Conservation (phyloP, 305 asterid genomes). For the Plantago lanceolata region DNA sequence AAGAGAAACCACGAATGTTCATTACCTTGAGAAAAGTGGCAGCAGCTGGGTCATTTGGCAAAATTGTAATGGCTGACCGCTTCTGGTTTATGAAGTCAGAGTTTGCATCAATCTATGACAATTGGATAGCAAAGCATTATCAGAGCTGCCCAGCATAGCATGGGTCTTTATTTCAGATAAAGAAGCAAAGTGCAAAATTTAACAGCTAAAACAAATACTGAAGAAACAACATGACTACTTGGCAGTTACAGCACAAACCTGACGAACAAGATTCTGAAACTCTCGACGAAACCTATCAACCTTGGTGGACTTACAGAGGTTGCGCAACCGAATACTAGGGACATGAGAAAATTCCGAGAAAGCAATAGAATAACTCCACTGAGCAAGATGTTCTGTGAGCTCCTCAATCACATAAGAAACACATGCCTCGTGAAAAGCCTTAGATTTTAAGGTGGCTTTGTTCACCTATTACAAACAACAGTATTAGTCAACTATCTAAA, state of each 20-base stretch:
- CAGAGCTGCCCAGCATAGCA: conserved; percentile 8
- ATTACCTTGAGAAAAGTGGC: conserved; percentile 77
- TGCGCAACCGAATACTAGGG: conserved; percentile 64
- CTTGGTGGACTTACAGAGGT: conserved; percentile 74
- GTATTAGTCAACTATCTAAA: conserved; percentile 8
- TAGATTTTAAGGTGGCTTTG: conserved; percentile 67
- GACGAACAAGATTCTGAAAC: conserved; percentile 57
- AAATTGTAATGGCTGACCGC: conserved; percentile 52
- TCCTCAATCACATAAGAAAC: conserved; percentile 80
- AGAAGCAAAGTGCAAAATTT: not conserved
- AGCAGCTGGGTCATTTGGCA: conserved; percentile 72
- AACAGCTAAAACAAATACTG: conserved; percentile 10
- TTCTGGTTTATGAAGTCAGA: conserved; percentile 66
- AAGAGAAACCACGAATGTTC: conserved; percentile 18
- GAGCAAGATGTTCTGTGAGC: conserved; percentile 81
- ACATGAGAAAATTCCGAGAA: conserved; percentile 74
- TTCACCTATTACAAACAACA: conserved; percentile 52
- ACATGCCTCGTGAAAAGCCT: conserved; percentile 91
- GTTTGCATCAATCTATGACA: conserved; percentile 66
- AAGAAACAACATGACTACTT: not conserved
- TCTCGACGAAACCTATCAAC: conserved; percentile 86
- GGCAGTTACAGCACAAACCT: conserved; percentile 41
- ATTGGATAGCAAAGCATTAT: conserved; percentile 19
- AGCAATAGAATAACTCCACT: conserved; percentile 82
- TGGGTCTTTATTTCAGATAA: not conserved